Percentiles rank a stretch among this genome's conserved stretches.
These are phyloP conservation scores for Lotus japonicus DNA, from an alignment of 306 rosid genomes.

Conservation along the genomic window DNA sequence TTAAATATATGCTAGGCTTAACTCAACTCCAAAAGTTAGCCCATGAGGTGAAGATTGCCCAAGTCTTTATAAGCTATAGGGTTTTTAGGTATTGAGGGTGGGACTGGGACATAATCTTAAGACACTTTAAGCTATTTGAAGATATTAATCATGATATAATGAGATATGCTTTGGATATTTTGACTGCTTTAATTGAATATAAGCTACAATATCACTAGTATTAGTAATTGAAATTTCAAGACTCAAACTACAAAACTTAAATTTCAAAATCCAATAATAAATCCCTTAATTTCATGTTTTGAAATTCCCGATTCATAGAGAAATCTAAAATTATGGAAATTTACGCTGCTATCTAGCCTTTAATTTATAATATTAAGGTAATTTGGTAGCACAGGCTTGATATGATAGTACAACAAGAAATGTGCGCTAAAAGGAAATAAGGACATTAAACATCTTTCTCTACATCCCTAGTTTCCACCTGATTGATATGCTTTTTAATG, in stretches of 20 bases:
- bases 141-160: neutral
- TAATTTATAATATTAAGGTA: neutral
- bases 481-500: constrained; percentile 11
- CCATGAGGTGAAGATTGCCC: too few relatives aligned
- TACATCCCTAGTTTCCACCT: neutral
- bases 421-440: neutral
- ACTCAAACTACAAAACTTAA: neutral
- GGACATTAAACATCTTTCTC: neutral
- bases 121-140: neutral
- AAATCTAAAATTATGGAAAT: neutral
- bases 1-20: too few relatives aligned
- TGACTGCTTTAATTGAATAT: neutral
- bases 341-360: neutral
- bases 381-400: neutral
- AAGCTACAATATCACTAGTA: neutral
- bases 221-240: neutral
- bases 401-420: neutral
- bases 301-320: neutral
- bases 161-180: neutral
- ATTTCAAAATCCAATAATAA: neutral
- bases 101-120: too few relatives aligned
- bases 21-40: too few relatives aligned
- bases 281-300: neutral
- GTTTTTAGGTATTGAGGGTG: too few relatives aligned
- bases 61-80: too few relatives aligned